These are phyloP conservation scores for Cyberlindnera misumaiensis DNA, from an alignment of 805 yeast genomes.

Conservation along the genomic window DNA sequence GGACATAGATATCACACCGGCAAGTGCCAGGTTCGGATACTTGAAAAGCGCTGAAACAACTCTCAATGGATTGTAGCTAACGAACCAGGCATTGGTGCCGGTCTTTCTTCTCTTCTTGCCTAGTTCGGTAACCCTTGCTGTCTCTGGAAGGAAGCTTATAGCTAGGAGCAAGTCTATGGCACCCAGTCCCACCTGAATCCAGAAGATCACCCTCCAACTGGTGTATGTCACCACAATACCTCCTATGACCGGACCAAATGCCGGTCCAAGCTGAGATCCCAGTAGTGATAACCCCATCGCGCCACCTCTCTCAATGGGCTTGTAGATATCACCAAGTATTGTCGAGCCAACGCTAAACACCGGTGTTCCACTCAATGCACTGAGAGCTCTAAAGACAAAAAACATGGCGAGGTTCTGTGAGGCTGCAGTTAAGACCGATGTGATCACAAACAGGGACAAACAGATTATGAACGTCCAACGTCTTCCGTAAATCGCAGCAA, in stretches of 20 bases:
- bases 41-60: constrained; percentile 34
- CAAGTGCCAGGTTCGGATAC: constrained; percentile 37
- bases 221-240: constrained; percentile 45
- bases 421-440: constrained; percentile 34
- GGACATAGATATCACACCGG: constrained; percentile 35
- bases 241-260: constrained; percentile 46
- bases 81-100: constrained; percentile 31
- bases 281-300: constrained; percentile 42
- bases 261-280: constrained; percentile 50
- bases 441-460: constrained; percentile 25
- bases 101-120: constrained; percentile 19
- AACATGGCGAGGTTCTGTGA: constrained; percentile 49
- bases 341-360: constrained; percentile 49
- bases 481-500: constrained; percentile 48
- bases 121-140: constrained; percentile 19
- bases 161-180: constrained; percentile 29
- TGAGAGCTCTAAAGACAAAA: constrained; percentile 40
- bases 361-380: constrained; percentile 50
- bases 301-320: constrained; percentile 43
- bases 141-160: constrained; percentile 39
- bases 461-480: constrained; percentile 38
- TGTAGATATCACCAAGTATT: constrained; percentile 43
- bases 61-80: constrained; percentile 39
- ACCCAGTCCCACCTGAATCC: constrained; percentile 41
- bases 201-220: constrained; percentile 48